A percentile compares a stretch with the other conserved stretches of the same genome.
These are phyloP conservation scores for Talaromyces rugulosus DNA, from an alignment of 2,329 filamentous ascomycete genomes.

Conservation along the genomic window DNA sequence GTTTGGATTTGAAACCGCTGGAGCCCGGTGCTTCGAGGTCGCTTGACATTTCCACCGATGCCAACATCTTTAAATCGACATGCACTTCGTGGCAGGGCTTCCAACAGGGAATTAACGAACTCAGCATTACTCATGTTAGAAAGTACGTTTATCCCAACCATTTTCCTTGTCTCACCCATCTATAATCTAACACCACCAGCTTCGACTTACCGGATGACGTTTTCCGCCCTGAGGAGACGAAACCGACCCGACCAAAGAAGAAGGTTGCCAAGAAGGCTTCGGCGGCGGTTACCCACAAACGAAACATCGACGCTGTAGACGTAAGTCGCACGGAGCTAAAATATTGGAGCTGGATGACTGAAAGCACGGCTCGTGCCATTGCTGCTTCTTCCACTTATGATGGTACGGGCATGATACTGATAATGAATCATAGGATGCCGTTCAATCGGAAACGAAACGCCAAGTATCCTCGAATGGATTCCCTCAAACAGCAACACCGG, in stretches of 20 bases:
- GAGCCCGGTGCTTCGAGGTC: constrained; percentile 56
- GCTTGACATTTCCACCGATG: constrained; percentile 63
- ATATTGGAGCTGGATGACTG: constrained; percentile 21
- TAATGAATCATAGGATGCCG: constrained; percentile 22
- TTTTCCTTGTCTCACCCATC: neutral
- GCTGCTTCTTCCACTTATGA: constrained; percentile 13
- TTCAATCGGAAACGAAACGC: constrained; percentile 30
- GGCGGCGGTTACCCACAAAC: constrained; percentile 32
- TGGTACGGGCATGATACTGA: constrained; percentile 23
- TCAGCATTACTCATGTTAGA: constrained; percentile 78
- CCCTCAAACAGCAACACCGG: constrained; percentile 27
- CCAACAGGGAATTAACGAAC: constrained; percentile 67
- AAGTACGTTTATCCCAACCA: constrained; percentile 57
- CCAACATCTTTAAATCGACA: constrained; percentile 79
- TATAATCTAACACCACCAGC: constrained; percentile 45
- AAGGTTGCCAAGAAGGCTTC: constrained; percentile 40
- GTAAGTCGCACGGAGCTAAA: constrained; percentile 34
- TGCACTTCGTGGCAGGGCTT: constrained; percentile 74
- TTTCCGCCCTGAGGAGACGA: constrained; percentile 73
- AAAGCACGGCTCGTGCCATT: constrained; percentile 14
- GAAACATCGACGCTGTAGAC: constrained; percentile 37
- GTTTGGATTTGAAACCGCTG: constrained; percentile 71
- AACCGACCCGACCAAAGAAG: constrained; percentile 58
- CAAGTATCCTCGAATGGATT: constrained; percentile 28
- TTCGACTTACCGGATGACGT: constrained; percentile 86